phyloP scores from a whole-genome alignment of 129 eudicot species.

The Silybum marianum region DNA sequence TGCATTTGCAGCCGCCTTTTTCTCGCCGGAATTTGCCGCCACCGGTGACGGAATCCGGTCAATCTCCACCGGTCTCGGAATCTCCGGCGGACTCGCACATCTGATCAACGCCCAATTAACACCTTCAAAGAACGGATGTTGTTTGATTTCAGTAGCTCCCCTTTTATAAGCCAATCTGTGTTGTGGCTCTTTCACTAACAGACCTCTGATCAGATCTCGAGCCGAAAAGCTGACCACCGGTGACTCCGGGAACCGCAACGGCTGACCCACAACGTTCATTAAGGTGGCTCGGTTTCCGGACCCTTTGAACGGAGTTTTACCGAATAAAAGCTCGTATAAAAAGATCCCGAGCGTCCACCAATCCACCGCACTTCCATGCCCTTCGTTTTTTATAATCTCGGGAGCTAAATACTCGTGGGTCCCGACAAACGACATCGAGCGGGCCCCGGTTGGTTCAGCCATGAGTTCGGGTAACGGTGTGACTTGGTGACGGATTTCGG shows the following conservation, averaged over 20 bases:
- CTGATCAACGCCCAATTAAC: constrained; percentile 95
- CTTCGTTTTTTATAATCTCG: constrained; percentile 89
- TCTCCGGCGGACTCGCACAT: constrained; percentile 91
- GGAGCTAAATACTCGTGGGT: constrained; percentile 94
- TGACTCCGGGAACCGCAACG: constrained; percentile 73
- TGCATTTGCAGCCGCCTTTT: constrained; percentile 37
- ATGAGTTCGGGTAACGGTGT: constrained; percentile 91
- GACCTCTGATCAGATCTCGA: constrained; percentile 74
- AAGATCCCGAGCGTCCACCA: constrained; percentile 98
- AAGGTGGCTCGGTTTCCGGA: constrained; percentile 85
- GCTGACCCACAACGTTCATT: constrained; percentile 88
- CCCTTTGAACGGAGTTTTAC: constrained; percentile 92
- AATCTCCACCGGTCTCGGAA: constrained; percentile 74
- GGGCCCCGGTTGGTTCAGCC: constrained; percentile 88
- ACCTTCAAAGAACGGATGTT: constrained; percentile 92
- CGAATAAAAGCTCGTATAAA: constrained; percentile 71
- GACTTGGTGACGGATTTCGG: constrained; percentile 71
- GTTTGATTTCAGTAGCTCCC: constrained; percentile 93
- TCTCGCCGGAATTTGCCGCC: constrained; percentile 50
- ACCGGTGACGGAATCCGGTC: constrained; percentile 46
- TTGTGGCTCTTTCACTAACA: constrained; percentile 90
- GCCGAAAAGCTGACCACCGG: constrained; percentile 86
- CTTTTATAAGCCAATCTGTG: constrained; percentile 76
- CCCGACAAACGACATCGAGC: constrained; percentile 93
- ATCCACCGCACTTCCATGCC: constrained; percentile 95